These are phyloP conservation scores for Scedosporium minutisporum DNA, from an alignment of 2,329 filamentous ascomycete genomes.

Conservation along the genomic window DNA sequence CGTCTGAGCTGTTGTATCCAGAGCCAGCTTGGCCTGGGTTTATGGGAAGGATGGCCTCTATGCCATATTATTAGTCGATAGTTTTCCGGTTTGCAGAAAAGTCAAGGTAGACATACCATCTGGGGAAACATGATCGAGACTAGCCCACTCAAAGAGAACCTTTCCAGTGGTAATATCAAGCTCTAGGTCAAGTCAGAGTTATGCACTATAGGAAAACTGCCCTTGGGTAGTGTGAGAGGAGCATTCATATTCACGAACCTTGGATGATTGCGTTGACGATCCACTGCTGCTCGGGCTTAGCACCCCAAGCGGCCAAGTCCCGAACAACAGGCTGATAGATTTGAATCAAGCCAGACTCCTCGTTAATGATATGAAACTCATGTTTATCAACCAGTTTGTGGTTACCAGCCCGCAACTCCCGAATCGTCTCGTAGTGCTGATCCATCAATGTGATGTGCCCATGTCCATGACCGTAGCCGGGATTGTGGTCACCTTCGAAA, in stretches of 20 bases:
- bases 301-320: slow-evolving; percentile 35
- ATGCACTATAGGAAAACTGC: not conserved
- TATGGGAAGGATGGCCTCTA: slow-evolving; percentile 10
- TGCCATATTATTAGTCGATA: not conserved
- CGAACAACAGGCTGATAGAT: slow-evolving; percentile 40
- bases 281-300: slow-evolving; percentile 39
- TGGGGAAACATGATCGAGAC: slow-evolving; percentile 10
- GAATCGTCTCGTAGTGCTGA: slow-evolving; percentile 43
- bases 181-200: slow-evolving; percentile 18
- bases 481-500: slow-evolving; percentile 44
- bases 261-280: slow-evolving; percentile 45
- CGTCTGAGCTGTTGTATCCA: slow-evolving; percentile 17
- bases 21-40: slow-evolving; percentile 9
- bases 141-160: slow-evolving; percentile 37
- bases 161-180: slow-evolving; percentile 39
- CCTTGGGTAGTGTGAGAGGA: slow-evolving; percentile 24
- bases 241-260: slow-evolving; percentile 20
- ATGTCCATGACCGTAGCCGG: slow-evolving; percentile 41
- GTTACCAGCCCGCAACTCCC: slow-evolving; percentile 40
- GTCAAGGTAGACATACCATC: slow-evolving; percentile 5
- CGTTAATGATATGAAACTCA: slow-evolving; percentile 44
- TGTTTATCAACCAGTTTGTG: slow-evolving; percentile 43
- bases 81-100: not conserved
- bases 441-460: slow-evolving; percentile 44
- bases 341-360: slow-evolving; percentile 42